Evolutionary conservation across 768 basidiomycete species (phyloP).

Genomic region (Amanita inopinata): DNA sequence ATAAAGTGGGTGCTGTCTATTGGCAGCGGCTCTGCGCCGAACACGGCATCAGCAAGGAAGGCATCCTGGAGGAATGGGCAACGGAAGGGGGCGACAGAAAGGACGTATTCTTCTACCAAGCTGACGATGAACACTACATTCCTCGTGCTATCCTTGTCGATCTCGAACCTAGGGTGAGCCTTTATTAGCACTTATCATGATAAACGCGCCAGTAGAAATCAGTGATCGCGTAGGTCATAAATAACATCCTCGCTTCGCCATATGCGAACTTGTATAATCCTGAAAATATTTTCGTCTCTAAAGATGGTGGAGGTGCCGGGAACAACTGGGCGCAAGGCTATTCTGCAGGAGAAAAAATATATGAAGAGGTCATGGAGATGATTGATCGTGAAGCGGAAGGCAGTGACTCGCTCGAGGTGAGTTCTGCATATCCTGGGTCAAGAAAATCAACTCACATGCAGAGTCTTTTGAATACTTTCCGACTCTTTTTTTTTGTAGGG

Average conservation of each 20-base stretch:
- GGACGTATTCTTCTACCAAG: constrained; percentile 99
- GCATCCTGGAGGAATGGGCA: constrained; percentile 95
- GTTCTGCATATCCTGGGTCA: too few species aligned
- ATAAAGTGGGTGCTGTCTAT: constrained; percentile 8
- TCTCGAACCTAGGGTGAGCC: constrained; percentile 84
- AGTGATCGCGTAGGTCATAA: constrained; percentile 84
- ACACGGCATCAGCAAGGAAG: constrained; percentile 94
- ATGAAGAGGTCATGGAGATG: constrained; percentile 99
- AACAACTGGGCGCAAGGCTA: constrained; percentile 99
- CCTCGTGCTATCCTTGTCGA: constrained; percentile 95
- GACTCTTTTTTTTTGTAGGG: constrained; percentile 44
- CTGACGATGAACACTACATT: constrained; percentile 99
- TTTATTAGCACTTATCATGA: background rate
- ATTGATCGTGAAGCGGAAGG: constrained; percentile 97
- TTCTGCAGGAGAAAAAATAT: constrained; percentile 78
- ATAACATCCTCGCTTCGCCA: constrained; percentile 82
- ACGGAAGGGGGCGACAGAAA: constrained; percentile 93
- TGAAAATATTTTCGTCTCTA: constrained; percentile 92
- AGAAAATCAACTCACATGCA: background rate
- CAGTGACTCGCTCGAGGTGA: constrained; percentile 90
- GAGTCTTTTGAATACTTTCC: background rate
- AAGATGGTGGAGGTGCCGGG: constrained; percentile 97
- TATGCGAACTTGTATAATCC: constrained; percentile 93
- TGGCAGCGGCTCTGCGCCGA: constrained; percentile 96
- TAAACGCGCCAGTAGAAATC: background rate